phyloP scores from a whole-genome alignment of 2,329 filamentous ascomycete species.

The Colletotrichum magnum region DNA sequence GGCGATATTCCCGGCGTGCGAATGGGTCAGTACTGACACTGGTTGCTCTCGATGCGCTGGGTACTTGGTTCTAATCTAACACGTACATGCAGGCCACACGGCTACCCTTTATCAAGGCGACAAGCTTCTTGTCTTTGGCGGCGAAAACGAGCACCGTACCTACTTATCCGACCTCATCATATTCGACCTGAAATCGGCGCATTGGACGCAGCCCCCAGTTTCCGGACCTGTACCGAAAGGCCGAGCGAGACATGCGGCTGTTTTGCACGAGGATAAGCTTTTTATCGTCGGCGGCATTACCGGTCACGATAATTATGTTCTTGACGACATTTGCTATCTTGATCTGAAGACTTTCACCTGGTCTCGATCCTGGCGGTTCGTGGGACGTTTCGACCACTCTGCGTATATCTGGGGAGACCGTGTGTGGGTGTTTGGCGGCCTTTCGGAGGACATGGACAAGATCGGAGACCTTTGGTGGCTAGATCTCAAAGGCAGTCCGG shows the following conservation, averaged over 20 bases:
- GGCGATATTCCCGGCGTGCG: constrained; percentile 96
- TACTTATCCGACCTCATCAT: constrained; percentile 97
- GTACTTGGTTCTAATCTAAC: constrained; percentile 1
- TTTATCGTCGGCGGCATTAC: constrained; percentile 98
- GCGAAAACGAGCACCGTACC: constrained; percentile 96
- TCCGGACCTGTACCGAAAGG: constrained; percentile 89
- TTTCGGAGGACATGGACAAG: constrained; percentile 97
- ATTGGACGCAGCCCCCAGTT: constrained; percentile 94
- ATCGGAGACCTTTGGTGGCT: constrained; percentile 98
- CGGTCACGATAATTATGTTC: constrained; percentile 89
- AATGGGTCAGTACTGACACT: constrained; percentile 78
- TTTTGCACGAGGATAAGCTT: constrained; percentile 95
- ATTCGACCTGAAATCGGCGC: constrained; percentile 92
- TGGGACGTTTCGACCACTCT: constrained; percentile 93
- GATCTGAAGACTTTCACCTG: constrained; percentile 98
- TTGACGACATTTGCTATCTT: constrained; percentile 97
- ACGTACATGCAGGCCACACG: constrained; percentile 79
- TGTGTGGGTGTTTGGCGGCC: constrained; percentile 96
- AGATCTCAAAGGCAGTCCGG: constrained; percentile 90
- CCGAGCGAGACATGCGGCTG: constrained; percentile 91
- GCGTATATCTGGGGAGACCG: constrained; percentile 93
- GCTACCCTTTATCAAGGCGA: constrained; percentile 93
- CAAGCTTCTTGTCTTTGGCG: constrained; percentile 97
- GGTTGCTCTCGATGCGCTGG: constrained; percentile 13
- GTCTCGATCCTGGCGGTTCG: constrained; percentile 96